Evolutionary conservation across 768 basidiomycete species (phyloP).

Genomic region (Porpolomopsis calyptriformis): DNA sequence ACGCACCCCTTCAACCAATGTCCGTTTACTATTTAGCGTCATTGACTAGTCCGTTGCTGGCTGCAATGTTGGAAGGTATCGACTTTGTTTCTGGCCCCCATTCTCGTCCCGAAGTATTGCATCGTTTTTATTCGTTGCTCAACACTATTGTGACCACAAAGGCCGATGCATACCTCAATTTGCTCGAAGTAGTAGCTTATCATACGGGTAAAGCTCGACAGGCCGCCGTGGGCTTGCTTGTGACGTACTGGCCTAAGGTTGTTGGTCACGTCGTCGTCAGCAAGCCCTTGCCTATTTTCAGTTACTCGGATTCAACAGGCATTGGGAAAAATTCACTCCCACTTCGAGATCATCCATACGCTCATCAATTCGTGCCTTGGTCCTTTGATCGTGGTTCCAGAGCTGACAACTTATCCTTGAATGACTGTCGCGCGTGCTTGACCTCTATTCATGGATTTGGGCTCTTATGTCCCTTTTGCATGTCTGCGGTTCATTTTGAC

Average conservation of each 20-base stretch:
- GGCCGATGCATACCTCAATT: slow-evolving; percentile 57
- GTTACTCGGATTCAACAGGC: slow-evolving; percentile 17
- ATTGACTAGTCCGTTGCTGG: slow-evolving; percentile 51
- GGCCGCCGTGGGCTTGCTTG: slow-evolving; percentile 44
- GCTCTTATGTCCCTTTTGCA: slow-evolving; percentile 60
- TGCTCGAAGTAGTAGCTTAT: slow-evolving; percentile 64
- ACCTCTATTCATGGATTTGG: slow-evolving; percentile 54
- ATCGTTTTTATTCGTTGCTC: slow-evolving; percentile 46
- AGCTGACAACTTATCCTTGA: slow-evolving; percentile 25
- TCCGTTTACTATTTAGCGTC: slow-evolving; percentile 51
- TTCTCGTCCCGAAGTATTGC: slow-evolving; percentile 26
- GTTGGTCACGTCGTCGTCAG: slow-evolving; percentile 58
- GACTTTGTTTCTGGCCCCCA: slow-evolving; percentile 25
- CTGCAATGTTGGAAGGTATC: slow-evolving; percentile 49
- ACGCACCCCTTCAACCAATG: slow-evolving; percentile 45
- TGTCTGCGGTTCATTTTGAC: slow-evolving; percentile 61
- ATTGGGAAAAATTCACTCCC: slow-evolving; percentile 6
- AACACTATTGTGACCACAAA: slow-evolving; percentile 45
- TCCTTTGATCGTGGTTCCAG: slow-evolving; percentile 27
- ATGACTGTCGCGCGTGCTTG: slow-evolving; percentile 48
- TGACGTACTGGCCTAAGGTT: slow-evolving; percentile 56
- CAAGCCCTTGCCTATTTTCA: slow-evolving; percentile 35
- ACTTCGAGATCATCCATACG: slow-evolving; percentile 27
- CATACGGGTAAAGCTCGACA: slow-evolving; percentile 45
- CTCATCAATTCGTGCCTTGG: slow-evolving; percentile 68